These are phyloP conservation scores for Pseudocohnilembus persalinus DNA, from an alignment of 169 alveolate genomes.

Conservation along the genomic window DNA sequence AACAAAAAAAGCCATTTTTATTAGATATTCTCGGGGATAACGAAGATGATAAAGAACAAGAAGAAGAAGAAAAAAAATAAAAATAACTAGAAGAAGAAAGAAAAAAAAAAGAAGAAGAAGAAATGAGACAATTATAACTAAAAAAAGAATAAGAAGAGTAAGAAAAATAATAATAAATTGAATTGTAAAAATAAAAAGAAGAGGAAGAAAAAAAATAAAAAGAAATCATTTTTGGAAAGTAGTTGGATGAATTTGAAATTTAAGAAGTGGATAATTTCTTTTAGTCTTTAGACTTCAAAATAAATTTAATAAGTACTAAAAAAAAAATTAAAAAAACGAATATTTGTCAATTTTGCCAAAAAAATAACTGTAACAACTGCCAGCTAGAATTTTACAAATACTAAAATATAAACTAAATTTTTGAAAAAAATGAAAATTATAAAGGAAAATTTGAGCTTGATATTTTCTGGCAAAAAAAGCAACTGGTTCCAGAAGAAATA, in stretches of 20 bases:
- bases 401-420: not conserved
- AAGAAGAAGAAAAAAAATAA: not conserved
- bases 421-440: not conserved
- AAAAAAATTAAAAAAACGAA: not conserved
- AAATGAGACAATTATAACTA: too few species aligned
- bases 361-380: not conserved
- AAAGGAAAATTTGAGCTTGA: not conserved
- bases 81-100: not conserved
- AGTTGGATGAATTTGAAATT: not conserved
- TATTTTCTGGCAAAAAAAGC: not conserved
- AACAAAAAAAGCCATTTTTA: too few species aligned
- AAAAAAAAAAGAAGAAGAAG: not conserved
- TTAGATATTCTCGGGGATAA: not conserved
- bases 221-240: not conserved
- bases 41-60: not conserved
- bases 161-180: too few species aligned
- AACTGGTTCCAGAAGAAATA: not conserved
- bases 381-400: not conserved
- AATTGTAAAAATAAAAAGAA: too few species aligned
- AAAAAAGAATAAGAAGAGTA: not conserved
- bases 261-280: not conserved
- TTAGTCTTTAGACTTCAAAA: not conserved
- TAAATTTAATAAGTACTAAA: too few species aligned
- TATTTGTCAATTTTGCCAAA: not conserved
- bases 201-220: not conserved